A percentile compares a stretch with the other conserved stretches of the same genome.
Evolutionary conservation across 1,284 basidiomycete species (phyloP).

Genomic region (Cerrena zonata): DNA sequence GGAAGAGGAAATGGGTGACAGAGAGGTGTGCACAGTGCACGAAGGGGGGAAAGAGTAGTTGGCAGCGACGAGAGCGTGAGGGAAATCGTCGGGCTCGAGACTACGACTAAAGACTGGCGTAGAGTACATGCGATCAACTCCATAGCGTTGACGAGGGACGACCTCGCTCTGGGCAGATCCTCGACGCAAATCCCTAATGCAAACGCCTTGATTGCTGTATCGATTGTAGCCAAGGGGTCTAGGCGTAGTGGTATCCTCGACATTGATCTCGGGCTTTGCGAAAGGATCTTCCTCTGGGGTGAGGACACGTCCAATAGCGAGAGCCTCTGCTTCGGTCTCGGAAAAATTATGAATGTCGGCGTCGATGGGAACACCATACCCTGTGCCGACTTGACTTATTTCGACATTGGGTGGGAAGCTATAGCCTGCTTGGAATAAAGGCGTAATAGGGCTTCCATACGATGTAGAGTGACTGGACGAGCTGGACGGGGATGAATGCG

Average conservation of each 20-base stretch:
- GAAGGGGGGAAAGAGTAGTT: constrained; percentile 20
- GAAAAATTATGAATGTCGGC: constrained; percentile 3
- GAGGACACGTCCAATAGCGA: constrained; percentile 25
- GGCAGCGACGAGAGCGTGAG: constrained; percentile 5
- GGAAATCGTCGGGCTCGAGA: background rate
- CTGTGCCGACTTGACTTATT: background rate
- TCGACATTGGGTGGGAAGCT: background rate
- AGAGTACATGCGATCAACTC: background rate
- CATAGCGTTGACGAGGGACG: background rate
- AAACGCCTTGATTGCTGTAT: background rate
- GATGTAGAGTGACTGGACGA: constrained; percentile 13
- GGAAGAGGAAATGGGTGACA: background rate
- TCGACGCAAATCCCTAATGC: background rate
- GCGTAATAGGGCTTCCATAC: constrained; percentile 15
- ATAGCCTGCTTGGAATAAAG: constrained; percentile 1
- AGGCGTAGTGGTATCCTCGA: constrained; percentile 13
- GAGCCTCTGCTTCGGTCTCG: constrained; percentile 16
- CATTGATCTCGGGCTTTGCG: constrained; percentile 22
- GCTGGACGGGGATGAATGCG: constrained; percentile 20
- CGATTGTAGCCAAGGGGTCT: constrained; percentile 11
- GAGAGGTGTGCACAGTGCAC: constrained; percentile 13
- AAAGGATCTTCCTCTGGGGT: constrained; percentile 31
- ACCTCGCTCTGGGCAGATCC: background rate
- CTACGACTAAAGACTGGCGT: background rate
- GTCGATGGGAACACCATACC: constrained; percentile 2